Conservation (phyloP, 1,284 basidiomycete genomes). For the Cryptococcus sp. region DNA sequence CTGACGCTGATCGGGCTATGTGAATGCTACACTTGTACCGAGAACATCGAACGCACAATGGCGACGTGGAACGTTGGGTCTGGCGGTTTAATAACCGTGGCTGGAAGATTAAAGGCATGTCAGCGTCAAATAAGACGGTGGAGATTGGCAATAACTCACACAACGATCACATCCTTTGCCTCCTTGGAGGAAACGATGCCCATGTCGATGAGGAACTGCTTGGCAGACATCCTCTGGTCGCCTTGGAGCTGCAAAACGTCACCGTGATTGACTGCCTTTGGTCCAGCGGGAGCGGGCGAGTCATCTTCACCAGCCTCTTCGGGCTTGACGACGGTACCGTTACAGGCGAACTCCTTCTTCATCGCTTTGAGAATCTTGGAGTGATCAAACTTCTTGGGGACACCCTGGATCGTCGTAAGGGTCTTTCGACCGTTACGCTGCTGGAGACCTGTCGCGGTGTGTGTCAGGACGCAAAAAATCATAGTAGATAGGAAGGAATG, state of each 20-base stretch:
- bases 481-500: too few relatives aligned
- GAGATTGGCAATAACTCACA: slow-evolving; percentile 33
- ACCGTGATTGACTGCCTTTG: slow-evolving; percentile 91
- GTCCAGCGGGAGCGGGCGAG: slow-evolving; percentile 34
- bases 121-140: background rate
- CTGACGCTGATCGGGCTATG: too few relatives aligned
- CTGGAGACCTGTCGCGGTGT: slow-evolving; percentile 66
- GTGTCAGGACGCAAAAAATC: background rate
- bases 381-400: slow-evolving; percentile 93
- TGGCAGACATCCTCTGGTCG: slow-evolving; percentile 92
- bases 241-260: slow-evolving; percentile 99
- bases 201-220: slow-evolving; percentile 72
- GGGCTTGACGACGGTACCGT: slow-evolving; percentile 81
- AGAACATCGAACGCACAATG: background rate
- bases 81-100: slow-evolving; percentile 41
- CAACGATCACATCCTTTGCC: slow-evolving; percentile 54
- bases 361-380: slow-evolving; percentile 99
- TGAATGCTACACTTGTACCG: too few relatives aligned
- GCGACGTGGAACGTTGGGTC: background rate
- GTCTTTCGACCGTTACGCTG: slow-evolving; percentile 99
- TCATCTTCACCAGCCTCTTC: slow-evolving; percentile 49
- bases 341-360: slow-evolving; percentile 99
- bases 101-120: slow-evolving; percentile 15
- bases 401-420: slow-evolving; percentile 94
- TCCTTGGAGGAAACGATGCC: slow-evolving; percentile 53